Percentiles rank a stretch among this genome's conserved stretches.
Evolutionary conservation across 441 rosid genomes (phyloP).

Genomic region (Syzygium syzygioides): DNA sequence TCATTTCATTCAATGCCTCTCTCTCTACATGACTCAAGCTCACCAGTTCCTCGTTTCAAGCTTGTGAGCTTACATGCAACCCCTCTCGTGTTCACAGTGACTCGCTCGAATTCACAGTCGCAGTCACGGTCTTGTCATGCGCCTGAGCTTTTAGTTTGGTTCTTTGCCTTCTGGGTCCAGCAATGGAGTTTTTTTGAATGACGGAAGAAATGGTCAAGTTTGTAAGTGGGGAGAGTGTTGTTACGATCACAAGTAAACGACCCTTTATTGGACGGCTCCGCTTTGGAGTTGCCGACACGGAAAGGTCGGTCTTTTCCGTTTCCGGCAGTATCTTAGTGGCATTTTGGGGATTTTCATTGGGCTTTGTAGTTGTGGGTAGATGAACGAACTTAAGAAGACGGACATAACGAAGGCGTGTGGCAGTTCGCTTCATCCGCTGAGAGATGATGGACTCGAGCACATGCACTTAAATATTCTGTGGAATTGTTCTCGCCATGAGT

Average conservation of each 20-base stretch:
- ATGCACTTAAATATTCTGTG: not conserved
- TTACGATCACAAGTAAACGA: not conserved
- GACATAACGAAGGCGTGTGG: conserved; percentile 23
- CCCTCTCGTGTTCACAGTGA: not conserved
- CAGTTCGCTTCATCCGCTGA: not conserved
- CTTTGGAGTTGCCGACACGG: conserved; percentile 23
- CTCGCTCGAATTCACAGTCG: not conserved
- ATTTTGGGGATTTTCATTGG: not conserved
- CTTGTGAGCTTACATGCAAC: not conserved
- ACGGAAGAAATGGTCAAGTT: not conserved
- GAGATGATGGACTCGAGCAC: not conserved
- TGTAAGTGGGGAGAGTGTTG: not conserved
- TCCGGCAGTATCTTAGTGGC: not conserved
- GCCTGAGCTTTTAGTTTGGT: not conserved
- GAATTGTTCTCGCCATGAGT: not conserved
- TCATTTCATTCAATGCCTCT: conserved; percentile 12
- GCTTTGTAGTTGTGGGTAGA: conserved; percentile 42
- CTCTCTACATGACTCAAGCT: not conserved
- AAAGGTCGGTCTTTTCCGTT: conserved; percentile 16
- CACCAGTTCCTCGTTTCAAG: conserved; percentile 6
- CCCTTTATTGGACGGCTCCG: not conserved
- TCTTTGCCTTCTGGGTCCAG: not conserved
- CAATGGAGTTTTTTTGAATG: not conserved
- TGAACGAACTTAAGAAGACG: conserved; percentile 46
- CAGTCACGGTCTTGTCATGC: not conserved